Base-by-base conservation (phyloP, 257 asterid genomes). In the Solanum pennellii region DNA sequence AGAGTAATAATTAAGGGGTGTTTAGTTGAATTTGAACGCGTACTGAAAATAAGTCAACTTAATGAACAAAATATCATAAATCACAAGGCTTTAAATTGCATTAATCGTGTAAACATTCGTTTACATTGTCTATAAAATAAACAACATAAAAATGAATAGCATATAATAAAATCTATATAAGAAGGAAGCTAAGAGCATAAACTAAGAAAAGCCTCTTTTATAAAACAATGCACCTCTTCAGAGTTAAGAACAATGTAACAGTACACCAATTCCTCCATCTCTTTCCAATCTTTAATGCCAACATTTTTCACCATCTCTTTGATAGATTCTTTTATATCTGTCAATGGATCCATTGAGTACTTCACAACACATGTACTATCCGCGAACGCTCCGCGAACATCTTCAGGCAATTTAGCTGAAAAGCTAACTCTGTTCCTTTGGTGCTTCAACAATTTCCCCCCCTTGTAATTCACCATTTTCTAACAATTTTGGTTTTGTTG, bases 361-460 rank as follows among this genome's bases (percentile, higher is more conserved):
- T 93, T 93, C 12, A 95, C 98, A 2, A 92, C 94, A 44, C 98
- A 95, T 7, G 92, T 87, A 33, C 98, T 91, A 27, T 94, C 95
- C 3, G 73, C 91, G 23, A 93, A 89, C 5, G 76, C 88, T 18
- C 86, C 89, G 6, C 86, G 45, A 52, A 90, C 97, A 29, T 93
- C 96, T 2, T 85, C 86, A 2, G 97, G 95, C 86, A 95, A 45
- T 89, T 89, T 80, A 13, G 98, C 97, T 3, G 96, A 94, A 76
- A 95, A 93, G 90, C 97, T 95, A 21, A 92, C 82, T 86, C 93
- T 84, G 80, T 89, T 33, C 41, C 77, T 84, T 25, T 62, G 85
- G 27, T 39, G 68, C 29, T 80, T 39, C 85, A 80, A 49, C 68
- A 80, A 47, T 47, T 80, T 80, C 3, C 1, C 1, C 12, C 29